A percentile compares a stretch with the other conserved stretches of the same genome.
These are phyloP conservation scores for Trypanosoma rangeli DNA, from an alignment of 208 protist species.

Conservation along the genomic window DNA sequence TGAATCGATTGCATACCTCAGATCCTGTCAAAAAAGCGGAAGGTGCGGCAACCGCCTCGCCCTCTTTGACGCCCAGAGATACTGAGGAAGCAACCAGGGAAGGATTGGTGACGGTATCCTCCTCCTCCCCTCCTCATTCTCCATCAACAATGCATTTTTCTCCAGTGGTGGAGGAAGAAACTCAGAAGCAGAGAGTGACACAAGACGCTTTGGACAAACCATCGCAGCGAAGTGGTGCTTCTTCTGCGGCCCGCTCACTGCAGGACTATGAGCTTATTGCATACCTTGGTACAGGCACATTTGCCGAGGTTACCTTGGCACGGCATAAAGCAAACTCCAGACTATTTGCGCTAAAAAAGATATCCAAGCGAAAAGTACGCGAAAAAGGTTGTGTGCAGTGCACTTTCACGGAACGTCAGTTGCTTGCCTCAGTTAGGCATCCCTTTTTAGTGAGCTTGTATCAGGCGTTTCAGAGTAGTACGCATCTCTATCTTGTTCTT, in stretches of 20 bases:
- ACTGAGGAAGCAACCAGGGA: background rate
- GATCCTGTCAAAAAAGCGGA: background rate
- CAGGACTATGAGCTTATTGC: conserved; percentile 86
- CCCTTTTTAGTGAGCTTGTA: conserved; percentile 81
- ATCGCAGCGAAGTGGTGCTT: background rate
- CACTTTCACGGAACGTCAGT: conserved; percentile 86
- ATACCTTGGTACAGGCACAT: conserved; percentile 79
- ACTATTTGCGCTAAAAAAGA: conserved; percentile 88
- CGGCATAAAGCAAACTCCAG: conserved; percentile 58
- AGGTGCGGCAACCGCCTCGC: background rate
- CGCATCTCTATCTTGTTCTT: conserved; percentile 82
- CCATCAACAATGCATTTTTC: background rate
- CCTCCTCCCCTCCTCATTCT: background rate
- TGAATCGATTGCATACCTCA: conserved; percentile 14
- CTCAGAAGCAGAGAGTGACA: background rate
- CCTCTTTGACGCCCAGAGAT: background rate
- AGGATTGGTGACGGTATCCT: background rate
- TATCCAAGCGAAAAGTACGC: conserved; percentile 80
- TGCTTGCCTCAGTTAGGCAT: conserved; percentile 74
- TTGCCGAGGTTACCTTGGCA: conserved; percentile 87
- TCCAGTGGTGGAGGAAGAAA: background rate
- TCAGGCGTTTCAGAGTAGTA: conserved; percentile 81
- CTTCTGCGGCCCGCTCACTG: conserved; percentile 75
- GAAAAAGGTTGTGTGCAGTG: conserved; percentile 77
- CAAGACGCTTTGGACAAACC: background rate